These are phyloP conservation scores for Rhizopogon vesiculosus DNA, from an alignment of 768 basidiomycete species.

Conservation along the genomic window DNA sequence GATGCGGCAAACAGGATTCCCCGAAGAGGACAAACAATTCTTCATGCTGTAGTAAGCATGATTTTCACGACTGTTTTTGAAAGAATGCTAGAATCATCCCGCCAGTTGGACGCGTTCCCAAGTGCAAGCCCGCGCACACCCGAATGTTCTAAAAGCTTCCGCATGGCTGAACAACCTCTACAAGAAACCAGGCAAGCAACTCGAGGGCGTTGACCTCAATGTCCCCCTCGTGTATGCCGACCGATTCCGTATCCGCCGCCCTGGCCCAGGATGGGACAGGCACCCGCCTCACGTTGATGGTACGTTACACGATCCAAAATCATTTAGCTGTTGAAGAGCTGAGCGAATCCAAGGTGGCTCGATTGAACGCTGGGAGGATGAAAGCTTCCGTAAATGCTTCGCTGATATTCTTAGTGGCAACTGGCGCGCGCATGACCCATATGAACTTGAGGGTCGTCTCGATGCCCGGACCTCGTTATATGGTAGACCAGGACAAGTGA, in stretches of 20 bases:
- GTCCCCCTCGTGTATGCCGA: conserved; percentile 70
- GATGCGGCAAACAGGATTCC: conserved; percentile 35
- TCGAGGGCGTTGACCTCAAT: conserved; percentile 55
- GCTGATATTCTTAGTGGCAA: conserved; percentile 54
- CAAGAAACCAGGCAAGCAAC: conserved; percentile 33
- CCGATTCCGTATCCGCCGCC: conserved; percentile 69
- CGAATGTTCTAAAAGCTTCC: conserved; percentile 54
- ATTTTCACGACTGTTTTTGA: not conserved
- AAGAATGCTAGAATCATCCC: not conserved
- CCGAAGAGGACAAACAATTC: conserved; percentile 61
- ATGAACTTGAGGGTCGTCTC: conserved; percentile 55
- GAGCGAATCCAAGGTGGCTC: conserved; percentile 46
- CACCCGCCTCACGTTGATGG: conserved; percentile 56
- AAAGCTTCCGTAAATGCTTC: conserved; percentile 53
- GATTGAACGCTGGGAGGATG: conserved; percentile 75
- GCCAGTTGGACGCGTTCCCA: conserved; percentile 48
- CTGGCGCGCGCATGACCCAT: conserved; percentile 66
- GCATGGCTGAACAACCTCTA: conserved; percentile 65
- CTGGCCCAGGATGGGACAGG: conserved; percentile 50
- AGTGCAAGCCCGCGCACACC: conserved; percentile 63
- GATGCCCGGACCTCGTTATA: conserved; percentile 63
- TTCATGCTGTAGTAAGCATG: conserved; percentile 62
- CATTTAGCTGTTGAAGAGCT: not conserved
- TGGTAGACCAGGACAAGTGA: conserved; percentile 47
- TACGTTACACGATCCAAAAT: conserved; percentile 24